phyloP scores from a whole-genome alignment of 2,329 filamentous ascomycete genomes.

The Monosporascus sp. region DNA sequence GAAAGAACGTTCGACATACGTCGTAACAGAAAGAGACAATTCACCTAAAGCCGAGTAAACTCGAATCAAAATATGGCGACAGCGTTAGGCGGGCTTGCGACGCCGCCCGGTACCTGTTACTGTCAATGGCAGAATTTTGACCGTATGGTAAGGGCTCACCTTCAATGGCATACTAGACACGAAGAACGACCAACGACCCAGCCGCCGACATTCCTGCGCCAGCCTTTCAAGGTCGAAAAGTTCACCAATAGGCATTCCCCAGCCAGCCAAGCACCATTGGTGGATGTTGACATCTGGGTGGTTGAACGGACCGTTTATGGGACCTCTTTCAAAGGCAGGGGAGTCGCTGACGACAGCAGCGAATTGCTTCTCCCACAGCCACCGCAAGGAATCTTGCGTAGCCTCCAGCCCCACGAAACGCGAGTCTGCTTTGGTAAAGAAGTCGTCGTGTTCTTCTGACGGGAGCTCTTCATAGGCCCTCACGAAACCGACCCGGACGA shows the following conservation, averaged over 20 bases:
- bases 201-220: slow-evolving; percentile 25
- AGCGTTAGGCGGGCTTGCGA: slow-evolving; percentile 33
- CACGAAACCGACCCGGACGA: slow-evolving; percentile 32
- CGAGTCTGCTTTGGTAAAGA: slow-evolving; percentile 19
- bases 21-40: background rate
- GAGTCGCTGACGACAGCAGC: slow-evolving; percentile 38
- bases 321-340: slow-evolving; percentile 37
- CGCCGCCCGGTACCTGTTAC: slow-evolving; percentile 27
- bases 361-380: slow-evolving; percentile 41
- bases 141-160: slow-evolving; percentile 5
- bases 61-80: slow-evolving; percentile 29
- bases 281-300: slow-evolving; percentile 21
- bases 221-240: slow-evolving; percentile 40
- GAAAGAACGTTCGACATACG: no score
- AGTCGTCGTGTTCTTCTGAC: slow-evolving; percentile 13
- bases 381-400: slow-evolving; percentile 28
- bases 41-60: no score
- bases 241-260: slow-evolving; percentile 47
- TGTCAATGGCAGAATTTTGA: background rate
- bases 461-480: slow-evolving; percentile 22
- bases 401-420: slow-evolving; percentile 34
- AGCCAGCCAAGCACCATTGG: slow-evolving; percentile 40
- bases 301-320: slow-evolving; percentile 26
- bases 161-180: slow-evolving; percentile 33
- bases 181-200: slow-evolving; percentile 34